Conservation (phyloP, 2,329 filamentous ascomycete species). For the Sporothrix brunneoviolacea region DNA sequence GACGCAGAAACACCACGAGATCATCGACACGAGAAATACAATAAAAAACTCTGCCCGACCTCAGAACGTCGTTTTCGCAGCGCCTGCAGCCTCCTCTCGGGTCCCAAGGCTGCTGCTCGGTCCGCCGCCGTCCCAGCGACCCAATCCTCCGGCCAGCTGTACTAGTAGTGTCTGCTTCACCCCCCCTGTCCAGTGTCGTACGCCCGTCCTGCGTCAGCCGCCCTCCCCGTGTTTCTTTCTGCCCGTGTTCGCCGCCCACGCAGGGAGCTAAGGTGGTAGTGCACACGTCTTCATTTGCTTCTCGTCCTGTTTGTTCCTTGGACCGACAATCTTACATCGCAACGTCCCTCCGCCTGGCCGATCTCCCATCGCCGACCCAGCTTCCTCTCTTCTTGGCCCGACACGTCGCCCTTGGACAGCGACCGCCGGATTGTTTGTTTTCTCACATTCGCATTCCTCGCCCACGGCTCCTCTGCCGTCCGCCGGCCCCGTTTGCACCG, state of each 20-base stretch:
- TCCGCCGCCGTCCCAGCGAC: not conserved
- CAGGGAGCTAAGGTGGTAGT: slow-evolving; percentile 15
- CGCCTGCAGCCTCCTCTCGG: not conserved
- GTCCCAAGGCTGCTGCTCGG: not conserved
- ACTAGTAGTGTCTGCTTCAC: not conserved
- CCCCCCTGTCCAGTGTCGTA: slow-evolving; percentile 8
- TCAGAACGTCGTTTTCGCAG: no score
- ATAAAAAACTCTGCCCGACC: no score
- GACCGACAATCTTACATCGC: slow-evolving; percentile 8
- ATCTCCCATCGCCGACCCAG: slow-evolving; percentile 3
- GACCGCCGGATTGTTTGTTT: not conserved
- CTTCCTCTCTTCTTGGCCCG: not conserved
- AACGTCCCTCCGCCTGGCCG: not conserved
- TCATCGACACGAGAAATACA: not conserved
- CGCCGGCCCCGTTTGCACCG: not conserved
- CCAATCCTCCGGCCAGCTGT: not conserved
- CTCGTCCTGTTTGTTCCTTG: not conserved
- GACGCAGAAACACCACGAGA: not conserved
- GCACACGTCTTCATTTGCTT: slow-evolving; percentile 18
- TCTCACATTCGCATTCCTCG: not conserved
- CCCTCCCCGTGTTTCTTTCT: slow-evolving; percentile 14
- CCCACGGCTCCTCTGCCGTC: not conserved
- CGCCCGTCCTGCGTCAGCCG: slow-evolving; percentile 11
- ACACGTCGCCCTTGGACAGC: slow-evolving; percentile 1
- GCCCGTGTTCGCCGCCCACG: slow-evolving; percentile 17